Conservation (phyloP, 2,329 filamentous ascomycete species). For the Zasmidium cellare region DNA sequence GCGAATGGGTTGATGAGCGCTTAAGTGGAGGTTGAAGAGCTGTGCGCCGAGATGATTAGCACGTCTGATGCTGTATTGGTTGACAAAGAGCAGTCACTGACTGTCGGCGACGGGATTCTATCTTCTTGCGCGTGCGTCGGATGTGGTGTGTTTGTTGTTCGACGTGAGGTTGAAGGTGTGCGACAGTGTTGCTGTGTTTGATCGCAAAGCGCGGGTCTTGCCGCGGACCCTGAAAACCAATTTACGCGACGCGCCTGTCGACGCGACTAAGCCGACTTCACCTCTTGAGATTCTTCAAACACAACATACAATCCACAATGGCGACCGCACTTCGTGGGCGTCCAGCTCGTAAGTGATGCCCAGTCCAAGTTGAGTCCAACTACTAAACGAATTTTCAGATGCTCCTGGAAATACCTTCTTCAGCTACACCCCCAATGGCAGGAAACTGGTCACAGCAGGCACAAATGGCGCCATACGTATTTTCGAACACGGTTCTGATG, state of each 20-base stretch:
- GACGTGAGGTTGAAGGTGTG: background rate
- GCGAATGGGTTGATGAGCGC: background rate
- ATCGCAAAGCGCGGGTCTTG: background rate
- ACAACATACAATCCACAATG: slow-evolving; percentile 22
- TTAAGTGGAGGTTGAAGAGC: background rate
- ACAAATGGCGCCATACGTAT: slow-evolving; percentile 92
- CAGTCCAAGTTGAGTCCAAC: background rate
- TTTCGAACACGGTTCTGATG: slow-evolving; percentile 87
- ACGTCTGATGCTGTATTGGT: background rate
- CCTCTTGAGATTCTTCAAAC: background rate
- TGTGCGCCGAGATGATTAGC: background rate
- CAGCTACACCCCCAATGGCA: slow-evolving; percentile 85
- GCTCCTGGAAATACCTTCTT: slow-evolving; percentile 84
- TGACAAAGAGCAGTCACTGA: background rate
- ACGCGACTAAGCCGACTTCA: background rate
- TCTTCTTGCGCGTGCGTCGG: background rate
- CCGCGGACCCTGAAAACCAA: background rate
- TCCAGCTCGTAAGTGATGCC: slow-evolving; percentile 54
- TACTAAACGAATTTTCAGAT: slow-evolving; percentile 50
- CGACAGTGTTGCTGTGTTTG: background rate
- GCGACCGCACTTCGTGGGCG: slow-evolving; percentile 58
- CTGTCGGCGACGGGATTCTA: background rate
- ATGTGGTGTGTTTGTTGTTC: background rate
- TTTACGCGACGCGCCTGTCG: background rate
- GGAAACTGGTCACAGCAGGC: slow-evolving; percentile 84